These are phyloP conservation scores for Emericellopsis cladophorae DNA, from an alignment of 2,329 filamentous ascomycete species.

Conservation along the genomic window DNA sequence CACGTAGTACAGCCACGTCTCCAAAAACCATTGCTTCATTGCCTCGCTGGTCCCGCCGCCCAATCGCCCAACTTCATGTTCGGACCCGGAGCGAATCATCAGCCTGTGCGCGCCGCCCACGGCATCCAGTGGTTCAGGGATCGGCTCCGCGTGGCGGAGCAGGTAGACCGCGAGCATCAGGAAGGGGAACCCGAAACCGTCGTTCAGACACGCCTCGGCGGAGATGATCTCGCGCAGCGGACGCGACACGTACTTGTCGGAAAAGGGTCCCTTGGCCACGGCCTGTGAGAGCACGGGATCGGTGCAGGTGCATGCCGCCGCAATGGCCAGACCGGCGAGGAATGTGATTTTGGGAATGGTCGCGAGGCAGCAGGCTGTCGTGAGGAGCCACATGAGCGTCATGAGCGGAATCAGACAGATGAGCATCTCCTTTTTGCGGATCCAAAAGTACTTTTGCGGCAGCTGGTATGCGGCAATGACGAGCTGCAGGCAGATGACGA, in stretches of 20 bases:
- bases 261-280: conserved; percentile 41
- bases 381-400: conserved; percentile 49
- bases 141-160: conserved; percentile 25
- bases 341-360: conserved; percentile 41
- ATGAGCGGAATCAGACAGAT: conserved; percentile 46
- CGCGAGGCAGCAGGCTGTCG: conserved; percentile 40
- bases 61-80: conserved; percentile 27
- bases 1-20: conserved; percentile 48
- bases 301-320: conserved; percentile 47
- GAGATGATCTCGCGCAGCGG: conserved; percentile 48
- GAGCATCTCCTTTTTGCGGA: conserved; percentile 37
- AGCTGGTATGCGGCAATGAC: conserved; percentile 51
- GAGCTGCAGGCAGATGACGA: conserved; percentile 51
- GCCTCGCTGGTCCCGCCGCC: conserved; percentile 38
- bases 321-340: conserved; percentile 42
- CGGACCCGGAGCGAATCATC: conserved; percentile 15
- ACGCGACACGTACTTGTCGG: conserved; percentile 47
- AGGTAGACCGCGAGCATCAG: conserved; percentile 31
- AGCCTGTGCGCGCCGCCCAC: conserved; percentile 20
- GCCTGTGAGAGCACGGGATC: conserved; percentile 51
- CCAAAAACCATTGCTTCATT: conserved; percentile 43
- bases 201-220: conserved; percentile 47
- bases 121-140: conserved; percentile 25
- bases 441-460: conserved; percentile 38
- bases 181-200: conserved; percentile 44